Evolutionary conservation across 768 basidiomycete species (phyloP), one percentile per base, ranked within the genome.

Genomic region (Amanita exitialis): DNA sequence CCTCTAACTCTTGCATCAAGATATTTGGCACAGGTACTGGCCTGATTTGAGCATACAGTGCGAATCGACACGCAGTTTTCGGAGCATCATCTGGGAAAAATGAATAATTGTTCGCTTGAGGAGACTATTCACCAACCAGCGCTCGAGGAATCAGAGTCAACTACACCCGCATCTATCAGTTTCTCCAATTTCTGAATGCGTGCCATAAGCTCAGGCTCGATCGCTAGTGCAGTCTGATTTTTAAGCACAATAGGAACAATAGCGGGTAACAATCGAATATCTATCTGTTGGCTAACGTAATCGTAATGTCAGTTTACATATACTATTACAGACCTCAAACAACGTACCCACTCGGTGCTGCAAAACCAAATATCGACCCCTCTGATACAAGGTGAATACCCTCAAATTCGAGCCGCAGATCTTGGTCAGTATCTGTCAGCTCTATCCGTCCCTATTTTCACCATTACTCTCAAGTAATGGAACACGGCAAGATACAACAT

Each of bases 341-440:
- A 20, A 57, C 73, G 55, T 55, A 89, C 88, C 80, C 82, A 15
- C 62, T 59, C 3, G 81, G 76, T 56, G 79, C 76, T 15, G 82
- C 85, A 45, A 87, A 72, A 1, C 85, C 89, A 58, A 82, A 87
- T n/a, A 92, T 75, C 0, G 85, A 76, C 0, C 89, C 89, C 50
- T 85, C 84, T 21, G 72, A 62, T 9, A 86, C 57, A 60, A 89
- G 82, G 63, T 90, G 88, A 20, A 90, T 70, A 1, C 85, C 89
- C 60, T 85, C 82, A 54, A 91, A 82, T 53, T 90, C 84, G 1
- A 90, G 65, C 30, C 77, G 71, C 38, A 88, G 62, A 44, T 85
- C 82, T 42, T 80, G 80, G n/a, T 63, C 62, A 6, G 69, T 58
- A 55, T 83, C 76, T 12, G 72, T 73, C n/a, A 89, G 59, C 53